Conservation (phyloP, 805 yeast species). For the Kregervanrija fluxuum region DNA sequence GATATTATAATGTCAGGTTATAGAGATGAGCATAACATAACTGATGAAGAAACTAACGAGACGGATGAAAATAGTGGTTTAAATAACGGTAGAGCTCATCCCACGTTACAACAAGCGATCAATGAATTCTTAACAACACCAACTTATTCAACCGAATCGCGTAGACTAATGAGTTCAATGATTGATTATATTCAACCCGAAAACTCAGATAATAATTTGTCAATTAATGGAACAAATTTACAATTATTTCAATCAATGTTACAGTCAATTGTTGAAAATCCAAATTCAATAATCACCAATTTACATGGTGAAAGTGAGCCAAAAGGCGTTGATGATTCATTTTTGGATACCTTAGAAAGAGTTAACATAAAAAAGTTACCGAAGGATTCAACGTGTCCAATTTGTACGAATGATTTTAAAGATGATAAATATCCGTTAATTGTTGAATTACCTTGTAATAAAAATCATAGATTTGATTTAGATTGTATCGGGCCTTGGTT, state of each 20-base stretch:
- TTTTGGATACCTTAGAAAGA: constrained; percentile 71
- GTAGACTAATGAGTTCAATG: constrained; percentile 1
- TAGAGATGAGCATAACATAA: constrained; percentile 16
- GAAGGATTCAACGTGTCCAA: constrained; percentile 65
- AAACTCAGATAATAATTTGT: neutral
- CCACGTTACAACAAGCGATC: constrained; percentile 12
- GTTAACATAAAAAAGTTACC: constrained; percentile 37
- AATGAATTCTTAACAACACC: constrained; percentile 7
- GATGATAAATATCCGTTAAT: constrained; percentile 75
- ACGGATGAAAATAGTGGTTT: neutral
- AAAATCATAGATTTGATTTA: constrained; percentile 70
- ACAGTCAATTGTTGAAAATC: constrained; percentile 7
- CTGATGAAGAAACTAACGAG: neutral
- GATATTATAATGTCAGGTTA: constrained; percentile 11
- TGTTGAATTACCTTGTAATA: constrained; percentile 64
- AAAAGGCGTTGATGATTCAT: constrained; percentile 60
- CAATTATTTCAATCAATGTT: constrained; percentile 7
- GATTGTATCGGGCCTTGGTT: constrained; percentile 93
- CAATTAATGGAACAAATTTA: neutral
- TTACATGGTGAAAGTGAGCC: constrained; percentile 2
- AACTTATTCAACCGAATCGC: constrained; percentile 1
- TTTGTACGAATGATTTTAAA: constrained; percentile 67
- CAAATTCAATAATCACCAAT: constrained; percentile 1
- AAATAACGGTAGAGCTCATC: neutral
- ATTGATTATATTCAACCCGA: constrained; percentile 2